phyloP scores from a whole-genome alignment of 306 rosid genomes.

The Prunus mongolica region DNA sequence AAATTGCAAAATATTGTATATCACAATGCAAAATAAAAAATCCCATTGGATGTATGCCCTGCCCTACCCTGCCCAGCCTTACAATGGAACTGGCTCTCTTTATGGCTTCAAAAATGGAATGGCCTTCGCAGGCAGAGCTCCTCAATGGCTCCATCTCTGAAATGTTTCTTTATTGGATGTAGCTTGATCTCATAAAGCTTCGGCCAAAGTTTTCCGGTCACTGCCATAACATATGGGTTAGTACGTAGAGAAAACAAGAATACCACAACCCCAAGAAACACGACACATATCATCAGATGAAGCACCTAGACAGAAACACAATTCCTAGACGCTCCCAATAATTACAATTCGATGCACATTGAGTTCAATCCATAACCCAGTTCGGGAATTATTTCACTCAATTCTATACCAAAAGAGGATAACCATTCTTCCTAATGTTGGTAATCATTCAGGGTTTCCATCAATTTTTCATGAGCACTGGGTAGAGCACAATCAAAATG shows the following conservation, averaged over 20 bases:
- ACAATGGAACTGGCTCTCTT: not conserved
- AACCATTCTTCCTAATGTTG: not conserved
- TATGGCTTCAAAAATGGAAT: conserved; percentile 30
- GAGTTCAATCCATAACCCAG: not conserved
- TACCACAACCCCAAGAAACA: not conserved
- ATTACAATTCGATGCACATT: too few relatives aligned
- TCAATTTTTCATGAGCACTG: not conserved
- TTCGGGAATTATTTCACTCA: too few relatives aligned
- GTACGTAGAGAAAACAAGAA: not conserved
- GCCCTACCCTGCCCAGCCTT: too few relatives aligned
- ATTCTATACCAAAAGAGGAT: not conserved
- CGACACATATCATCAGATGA: not conserved
- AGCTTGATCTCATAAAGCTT: conserved; percentile 71
- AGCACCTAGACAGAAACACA: not conserved
- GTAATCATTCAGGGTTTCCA: not conserved
- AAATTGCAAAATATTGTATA: not conserved
- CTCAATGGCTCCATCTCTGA: conserved; percentile 37
- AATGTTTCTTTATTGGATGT: conserved; percentile 30
- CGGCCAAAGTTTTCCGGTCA: conserved; percentile 94
- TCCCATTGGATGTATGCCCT: not conserved
- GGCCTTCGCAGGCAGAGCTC: conserved; percentile 56
- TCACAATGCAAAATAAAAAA: not conserved
- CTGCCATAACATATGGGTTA: conserved; percentile 39
- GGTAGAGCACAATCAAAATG: not conserved
- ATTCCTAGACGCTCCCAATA: not conserved